A percentile compares a stretch with the other conserved stretches of the same genome.
Evolutionary conservation across 495 filamentous ascomycete species (phyloP).

Genomic region (Tuber brumale): DNA sequence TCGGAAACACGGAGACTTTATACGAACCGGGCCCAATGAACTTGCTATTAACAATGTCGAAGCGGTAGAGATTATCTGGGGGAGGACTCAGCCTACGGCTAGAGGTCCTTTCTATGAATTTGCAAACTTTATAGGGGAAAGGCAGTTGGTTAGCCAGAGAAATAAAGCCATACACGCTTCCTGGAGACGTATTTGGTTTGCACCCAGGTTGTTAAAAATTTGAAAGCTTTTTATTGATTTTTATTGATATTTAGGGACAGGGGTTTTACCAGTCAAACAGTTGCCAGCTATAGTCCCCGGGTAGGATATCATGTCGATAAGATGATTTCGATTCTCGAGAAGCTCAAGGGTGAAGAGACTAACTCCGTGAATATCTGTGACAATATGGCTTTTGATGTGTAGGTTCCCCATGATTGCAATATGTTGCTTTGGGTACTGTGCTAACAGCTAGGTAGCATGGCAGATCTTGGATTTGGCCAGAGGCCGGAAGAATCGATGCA

Average conservation of each 20-base stretch:
- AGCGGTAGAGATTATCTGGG: conserved; percentile 22
- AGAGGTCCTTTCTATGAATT: conserved; percentile 33
- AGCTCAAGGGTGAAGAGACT: conserved; percentile 12
- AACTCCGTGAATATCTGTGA: not conserved
- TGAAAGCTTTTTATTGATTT: not conserved
- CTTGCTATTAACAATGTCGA: conserved; percentile 28
- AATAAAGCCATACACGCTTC: conserved; percentile 20
- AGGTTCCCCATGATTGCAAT: conserved; percentile 4
- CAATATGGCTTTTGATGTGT: conserved; percentile 31
- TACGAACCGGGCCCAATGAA: conserved; percentile 35
- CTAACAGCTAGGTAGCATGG: conserved; percentile 18
- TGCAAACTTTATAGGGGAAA: conserved; percentile 17
- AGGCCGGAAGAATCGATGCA: conserved; percentile 24
- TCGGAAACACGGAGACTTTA: conserved; percentile 26
- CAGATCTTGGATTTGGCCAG: conserved; percentile 29
- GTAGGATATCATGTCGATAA: conserved; percentile 31
- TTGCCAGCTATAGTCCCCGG: conserved; percentile 26
- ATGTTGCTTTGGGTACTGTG: not conserved
- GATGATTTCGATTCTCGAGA: conserved; percentile 15
- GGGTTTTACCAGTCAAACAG: conserved; percentile 20
- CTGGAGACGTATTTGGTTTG: conserved; percentile 30
- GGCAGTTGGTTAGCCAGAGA: conserved; percentile 20
- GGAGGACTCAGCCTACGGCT: conserved; percentile 14
- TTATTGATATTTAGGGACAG: conserved; percentile 9
- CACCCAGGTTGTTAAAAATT: not conserved